Percentiles rank a stretch among this genome's conserved stretches.
Conservation (phyloP, 2,329 filamentous ascomycete genomes). For the Ambrosiella xylebori region DNA sequence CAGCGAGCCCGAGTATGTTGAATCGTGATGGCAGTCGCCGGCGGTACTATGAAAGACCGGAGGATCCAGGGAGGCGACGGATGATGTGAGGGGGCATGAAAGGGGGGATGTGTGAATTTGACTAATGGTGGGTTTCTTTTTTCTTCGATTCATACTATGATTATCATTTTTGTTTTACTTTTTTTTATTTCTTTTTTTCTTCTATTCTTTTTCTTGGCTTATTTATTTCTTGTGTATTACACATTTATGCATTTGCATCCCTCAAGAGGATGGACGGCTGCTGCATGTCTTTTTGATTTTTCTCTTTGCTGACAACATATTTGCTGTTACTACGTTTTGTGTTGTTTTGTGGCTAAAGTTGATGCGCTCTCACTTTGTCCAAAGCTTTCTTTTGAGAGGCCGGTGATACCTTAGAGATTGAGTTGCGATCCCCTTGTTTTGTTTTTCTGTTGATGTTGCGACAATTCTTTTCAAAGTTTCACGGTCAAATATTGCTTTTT, state of each 20-base stretch:
- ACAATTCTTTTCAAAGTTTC: too few species aligned
- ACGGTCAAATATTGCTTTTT: background rate
- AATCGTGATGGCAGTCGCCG: conserved; percentile 26
- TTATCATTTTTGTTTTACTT: conserved; percentile 7
- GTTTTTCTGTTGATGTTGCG: background rate
- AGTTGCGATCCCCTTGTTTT: background rate
- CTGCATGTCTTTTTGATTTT: background rate
- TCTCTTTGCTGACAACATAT: background rate
- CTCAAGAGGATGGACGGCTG: background rate
- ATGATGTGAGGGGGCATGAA: conserved; percentile 3
- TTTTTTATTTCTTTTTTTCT: background rate
- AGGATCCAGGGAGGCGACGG: conserved; percentile 8
- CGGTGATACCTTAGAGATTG: background rate
- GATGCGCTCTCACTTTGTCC: too few species aligned
- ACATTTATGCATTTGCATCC: conserved; percentile 1
- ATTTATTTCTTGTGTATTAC: conserved; percentile 6
- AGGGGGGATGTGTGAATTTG: background rate
- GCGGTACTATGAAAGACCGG: conserved; percentile 11
- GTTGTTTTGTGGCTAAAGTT: background rate
- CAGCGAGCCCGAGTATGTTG: conserved; percentile 31
- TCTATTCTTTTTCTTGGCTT: conserved; percentile 1
- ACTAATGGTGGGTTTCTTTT: background rate
- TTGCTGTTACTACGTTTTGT: background rate
- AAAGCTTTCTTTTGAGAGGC: too few species aligned
- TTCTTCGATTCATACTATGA: background rate